Evolutionary conservation across 192 early-diverging fungal species (phyloP), one percentile per base, ranked within the genome.

Genomic region (Coemansia sp.): DNA sequence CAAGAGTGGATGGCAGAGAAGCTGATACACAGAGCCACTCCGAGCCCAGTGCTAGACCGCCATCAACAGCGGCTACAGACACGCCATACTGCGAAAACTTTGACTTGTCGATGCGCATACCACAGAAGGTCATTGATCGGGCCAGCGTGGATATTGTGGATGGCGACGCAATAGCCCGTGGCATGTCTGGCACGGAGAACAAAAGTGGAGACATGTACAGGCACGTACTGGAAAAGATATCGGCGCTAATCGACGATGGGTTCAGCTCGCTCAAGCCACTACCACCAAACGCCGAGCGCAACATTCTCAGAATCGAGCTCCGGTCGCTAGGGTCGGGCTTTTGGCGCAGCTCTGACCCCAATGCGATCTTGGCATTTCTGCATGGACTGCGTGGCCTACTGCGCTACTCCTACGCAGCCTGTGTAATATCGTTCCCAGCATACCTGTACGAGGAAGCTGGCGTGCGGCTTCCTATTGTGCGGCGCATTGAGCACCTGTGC

Each of bases 101-200:
- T 81, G 95, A 97, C 70, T 77, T 97, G 12, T 93, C 93, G 10
- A 89, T 90, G 47, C 79, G 84, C 20, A 92, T 95, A 26, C 83
- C 87, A 0, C 68, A 80, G n/a, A 68, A 63, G 7, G 71, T 79
- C 0, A 59, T 94, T 3, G 87, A 91, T 23, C 61, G 68, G 2
- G 88, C 91, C 1, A 71, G 77, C 10, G 62, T 82, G 2, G 82
- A 76, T 10, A 64, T 88, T 31, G 72, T 88, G 25, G 80, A 85
- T 48, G 66, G 79, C 34, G 68, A 69, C 34, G 56, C 55, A 7
- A 35, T 84, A 10, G 23, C 56, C 7, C 20, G 45, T 10, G 34
- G 64, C 60, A 62, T 48, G 45, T 61, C 61, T 31, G 41, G 42
- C 48, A 26, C 26, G 34, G 60, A 42, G 14, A 58, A 56, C 52